phyloP scores from a whole-genome alignment of 768 basidiomycete species.

The Kwoniella newhampshirensis region DNA sequence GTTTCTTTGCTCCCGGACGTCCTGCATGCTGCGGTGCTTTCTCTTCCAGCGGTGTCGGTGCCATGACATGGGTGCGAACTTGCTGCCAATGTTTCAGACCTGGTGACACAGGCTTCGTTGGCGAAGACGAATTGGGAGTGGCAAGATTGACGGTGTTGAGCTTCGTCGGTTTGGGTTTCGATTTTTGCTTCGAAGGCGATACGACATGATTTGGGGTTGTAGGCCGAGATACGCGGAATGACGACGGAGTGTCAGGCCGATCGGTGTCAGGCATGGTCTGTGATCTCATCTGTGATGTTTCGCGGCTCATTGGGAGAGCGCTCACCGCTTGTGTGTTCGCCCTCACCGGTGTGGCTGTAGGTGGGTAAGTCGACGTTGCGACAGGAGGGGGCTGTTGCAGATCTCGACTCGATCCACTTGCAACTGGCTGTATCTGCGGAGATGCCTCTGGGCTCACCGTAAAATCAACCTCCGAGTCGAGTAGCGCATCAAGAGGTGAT shows the following conservation, averaged over 20 bases:
- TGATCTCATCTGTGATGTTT: slow-evolving; percentile 3
- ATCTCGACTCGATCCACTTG: slow-evolving; percentile 6
- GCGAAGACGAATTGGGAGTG: slow-evolving; percentile 18
- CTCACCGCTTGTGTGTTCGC: slow-evolving; percentile 3
- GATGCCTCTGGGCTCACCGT: slow-evolving; percentile 27
- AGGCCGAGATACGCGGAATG: slow-evolving; percentile 15
- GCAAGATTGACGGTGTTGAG: slow-evolving; percentile 34
- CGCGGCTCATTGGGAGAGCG: slow-evolving; percentile 15
- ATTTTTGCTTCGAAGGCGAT: slow-evolving; percentile 16
- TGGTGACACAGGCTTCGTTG: slow-evolving; percentile 36
- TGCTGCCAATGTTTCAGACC: slow-evolving; percentile 46
- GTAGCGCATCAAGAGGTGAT: slow-evolving; percentile 17
- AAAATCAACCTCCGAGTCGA: slow-evolving; percentile 26
- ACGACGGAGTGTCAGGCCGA: slow-evolving; percentile 13
- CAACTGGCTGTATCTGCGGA: slow-evolving; percentile 9
- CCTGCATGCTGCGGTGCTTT: slow-evolving; percentile 4
- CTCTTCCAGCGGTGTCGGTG: slow-evolving; percentile 29
- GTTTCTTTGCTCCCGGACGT: slow-evolving; percentile 20
- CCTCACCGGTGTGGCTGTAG: neutral
- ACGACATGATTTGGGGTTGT: slow-evolving; percentile 10
- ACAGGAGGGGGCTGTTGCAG: neutral
- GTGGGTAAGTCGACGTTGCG: neutral
- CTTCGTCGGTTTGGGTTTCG: slow-evolving; percentile 34
- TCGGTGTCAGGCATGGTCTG: slow-evolving; percentile 6
- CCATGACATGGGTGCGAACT: slow-evolving; percentile 41